phyloP scores from a whole-genome alignment of 805 yeast genomes.

The Vanderwaltozyma verrucispora region DNA sequence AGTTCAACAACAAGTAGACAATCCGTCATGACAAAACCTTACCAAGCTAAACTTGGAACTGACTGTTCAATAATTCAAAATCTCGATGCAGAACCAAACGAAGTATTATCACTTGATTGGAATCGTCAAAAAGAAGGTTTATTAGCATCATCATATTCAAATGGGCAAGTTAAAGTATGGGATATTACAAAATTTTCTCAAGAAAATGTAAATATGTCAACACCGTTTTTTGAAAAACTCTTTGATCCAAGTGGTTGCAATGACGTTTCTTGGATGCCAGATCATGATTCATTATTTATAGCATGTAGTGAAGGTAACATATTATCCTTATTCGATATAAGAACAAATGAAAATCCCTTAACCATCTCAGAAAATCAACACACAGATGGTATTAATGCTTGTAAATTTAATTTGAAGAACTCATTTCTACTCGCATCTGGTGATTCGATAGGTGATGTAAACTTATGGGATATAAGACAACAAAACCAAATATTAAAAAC shows the following conservation, averaged over 20 bases:
- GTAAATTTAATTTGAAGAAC: constrained; percentile 51
- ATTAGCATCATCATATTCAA: constrained; percentile 50
- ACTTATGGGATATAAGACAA: constrained; percentile 58
- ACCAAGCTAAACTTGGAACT: constrained; percentile 11
- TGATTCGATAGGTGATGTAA: constrained; percentile 44
- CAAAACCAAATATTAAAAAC: constrained; percentile 23
- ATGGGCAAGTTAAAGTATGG: constrained; percentile 56
- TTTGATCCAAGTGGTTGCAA: constrained; percentile 47
- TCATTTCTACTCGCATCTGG: constrained; percentile 57
- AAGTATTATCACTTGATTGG: constrained; percentile 71
- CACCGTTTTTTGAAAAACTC: constrained; percentile 12
- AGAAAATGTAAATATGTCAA: constrained; percentile 16
- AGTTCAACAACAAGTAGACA: constrained; percentile 31
- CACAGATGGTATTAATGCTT: constrained; percentile 38
- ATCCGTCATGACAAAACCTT: constrained; percentile 6
- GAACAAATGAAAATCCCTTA: constrained; percentile 22
- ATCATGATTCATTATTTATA: constrained; percentile 51
- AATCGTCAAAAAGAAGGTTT: constrained; percentile 51
- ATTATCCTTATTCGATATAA: constrained; percentile 43
- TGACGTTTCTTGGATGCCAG: constrained; percentile 58
- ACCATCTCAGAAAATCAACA: constrained; percentile 3
- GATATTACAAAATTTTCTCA: constrained; percentile 42
- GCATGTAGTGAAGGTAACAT: constrained; percentile 56
- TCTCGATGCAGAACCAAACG: constrained; percentile 28
- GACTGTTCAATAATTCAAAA: not conserved